Evolutionary conservation across 2,329 filamentous ascomycete species (phyloP).

Genomic region (Corynespora cassiicola): DNA sequence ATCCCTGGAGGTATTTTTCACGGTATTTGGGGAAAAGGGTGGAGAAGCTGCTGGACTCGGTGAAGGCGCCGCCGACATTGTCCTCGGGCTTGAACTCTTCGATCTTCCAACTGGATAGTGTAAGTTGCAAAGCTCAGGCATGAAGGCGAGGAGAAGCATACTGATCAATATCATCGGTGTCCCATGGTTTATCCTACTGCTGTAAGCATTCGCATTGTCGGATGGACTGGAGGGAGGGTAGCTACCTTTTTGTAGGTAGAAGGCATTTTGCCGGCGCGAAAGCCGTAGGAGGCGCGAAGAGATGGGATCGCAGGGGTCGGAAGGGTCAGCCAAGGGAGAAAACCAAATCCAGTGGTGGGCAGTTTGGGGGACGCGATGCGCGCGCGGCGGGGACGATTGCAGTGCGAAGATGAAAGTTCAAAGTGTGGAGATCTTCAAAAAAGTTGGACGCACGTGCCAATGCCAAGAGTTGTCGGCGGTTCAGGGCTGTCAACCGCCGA

Average conservation of each 20-base stretch:
- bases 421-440: too few relatives aligned
- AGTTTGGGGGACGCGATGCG: too few relatives aligned
- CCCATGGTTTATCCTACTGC: slow-evolving; percentile 86
- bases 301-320: too few relatives aligned
- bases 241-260: slow-evolving; percentile 86
- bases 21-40: slow-evolving; percentile 94
- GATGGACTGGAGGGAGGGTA: slow-evolving; percentile 79
- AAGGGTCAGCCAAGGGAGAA: too few relatives aligned
- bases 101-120: slow-evolving; percentile 54
- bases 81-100: slow-evolving; percentile 86
- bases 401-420: too few relatives aligned
- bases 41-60: slow-evolving; percentile 89
- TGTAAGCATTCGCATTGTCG: slow-evolving; percentile 61
- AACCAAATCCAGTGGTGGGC: too few relatives aligned
- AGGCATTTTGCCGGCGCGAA: slow-evolving; percentile 66
- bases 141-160: neutral
- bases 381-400: too few relatives aligned
- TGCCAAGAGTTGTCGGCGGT: too few relatives aligned
- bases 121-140: neutral
- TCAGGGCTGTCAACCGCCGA: too few relatives aligned
- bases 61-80: slow-evolving; percentile 84
- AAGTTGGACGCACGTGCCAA: too few relatives aligned
- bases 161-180: slow-evolving; percentile 94
- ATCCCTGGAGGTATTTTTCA: slow-evolving; percentile 89
- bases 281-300: too few relatives aligned